Percentiles rank a stretch among this genome's conserved stretches.
Evolutionary conservation across 108 stramenopile genomes (phyloP).

Genomic region (Conticribra guillardii): DNA sequence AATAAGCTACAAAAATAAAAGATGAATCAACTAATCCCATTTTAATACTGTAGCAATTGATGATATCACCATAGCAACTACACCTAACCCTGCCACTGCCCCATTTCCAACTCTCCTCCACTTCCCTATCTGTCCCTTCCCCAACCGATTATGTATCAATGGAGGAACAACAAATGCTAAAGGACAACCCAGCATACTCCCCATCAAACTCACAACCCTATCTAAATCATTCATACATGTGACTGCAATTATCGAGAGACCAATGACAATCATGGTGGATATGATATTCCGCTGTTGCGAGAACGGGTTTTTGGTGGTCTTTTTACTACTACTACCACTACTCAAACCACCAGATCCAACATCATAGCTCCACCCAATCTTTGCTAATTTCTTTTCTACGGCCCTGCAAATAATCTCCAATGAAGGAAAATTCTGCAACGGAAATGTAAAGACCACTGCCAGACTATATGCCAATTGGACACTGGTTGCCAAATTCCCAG

Average conservation of each 20-base stretch:
- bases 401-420: slow-evolving; percentile 60
- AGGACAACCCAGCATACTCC: slow-evolving; percentile 66
- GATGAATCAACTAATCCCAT: slow-evolving; percentile 43
- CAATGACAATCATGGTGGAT: slow-evolving; percentile 46
- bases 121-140: slow-evolving; percentile 10
- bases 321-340: not conserved
- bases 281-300: slow-evolving; percentile 44
- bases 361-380: not conserved
- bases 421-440: slow-evolving; percentile 78
- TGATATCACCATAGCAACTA: slow-evolving; percentile 59
- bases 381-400: slow-evolving; percentile 26
- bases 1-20: no score
- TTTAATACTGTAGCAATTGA: slow-evolving; percentile 51
- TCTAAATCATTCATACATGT: slow-evolving; percentile 62
- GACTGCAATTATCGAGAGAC: slow-evolving; percentile 55
- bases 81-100: slow-evolving; percentile 48
- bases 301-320: not conserved
- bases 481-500: slow-evolving; percentile 53
- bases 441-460: slow-evolving; percentile 79
- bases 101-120: slow-evolving; percentile 32
- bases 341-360: not conserved
- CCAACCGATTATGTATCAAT: slow-evolving; percentile 68
- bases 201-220: slow-evolving; percentile 73
- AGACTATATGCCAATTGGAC: slow-evolving; percentile 74
- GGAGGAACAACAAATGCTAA: slow-evolving; percentile 74